Evolutionary conservation across 1,284 basidiomycete genomes (phyloP).

Genomic region (Sanghuangporus sanghuang): DNA sequence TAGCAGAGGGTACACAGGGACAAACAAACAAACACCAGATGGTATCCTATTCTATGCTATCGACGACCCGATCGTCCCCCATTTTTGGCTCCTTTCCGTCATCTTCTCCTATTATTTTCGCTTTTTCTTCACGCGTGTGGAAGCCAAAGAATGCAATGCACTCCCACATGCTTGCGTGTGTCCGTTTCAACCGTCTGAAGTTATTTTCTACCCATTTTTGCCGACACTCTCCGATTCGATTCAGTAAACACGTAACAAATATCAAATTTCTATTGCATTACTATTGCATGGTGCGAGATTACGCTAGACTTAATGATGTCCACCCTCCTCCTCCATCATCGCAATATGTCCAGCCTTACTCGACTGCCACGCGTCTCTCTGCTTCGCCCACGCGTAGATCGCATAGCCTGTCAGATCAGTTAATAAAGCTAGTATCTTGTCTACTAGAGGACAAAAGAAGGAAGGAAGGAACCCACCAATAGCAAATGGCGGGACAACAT

Average conservation of each 20-base stretch:
- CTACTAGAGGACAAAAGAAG: neutral
- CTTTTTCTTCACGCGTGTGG: neutral
- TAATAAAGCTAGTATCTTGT: neutral
- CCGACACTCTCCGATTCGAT: neutral
- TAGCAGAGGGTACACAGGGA: neutral
- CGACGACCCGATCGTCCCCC: neutral
- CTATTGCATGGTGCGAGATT: neutral
- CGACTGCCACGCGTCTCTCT: constrained; percentile 64
- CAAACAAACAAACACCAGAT: no score
- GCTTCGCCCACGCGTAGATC: constrained; percentile 80
- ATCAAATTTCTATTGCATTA: neutral
- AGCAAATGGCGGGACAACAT: constrained; percentile 76
- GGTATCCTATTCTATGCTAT: no score
- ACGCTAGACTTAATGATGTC: constrained; percentile 1
- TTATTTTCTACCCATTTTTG: neutral
- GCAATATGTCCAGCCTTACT: constrained; percentile 79
- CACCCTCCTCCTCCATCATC: constrained; percentile 18
- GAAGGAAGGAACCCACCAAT: constrained; percentile 55
- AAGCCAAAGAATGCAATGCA: neutral
- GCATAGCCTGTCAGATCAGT: constrained; percentile 62
- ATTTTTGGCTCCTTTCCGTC: neutral
- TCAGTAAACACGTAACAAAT: neutral
- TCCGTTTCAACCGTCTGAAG: neutral
- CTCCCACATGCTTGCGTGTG: neutral
- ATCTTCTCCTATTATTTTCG: neutral